Evolutionary conservation across 176 grass and related monocot species (phyloP).

Genomic region (Cenchrus americanus): DNA sequence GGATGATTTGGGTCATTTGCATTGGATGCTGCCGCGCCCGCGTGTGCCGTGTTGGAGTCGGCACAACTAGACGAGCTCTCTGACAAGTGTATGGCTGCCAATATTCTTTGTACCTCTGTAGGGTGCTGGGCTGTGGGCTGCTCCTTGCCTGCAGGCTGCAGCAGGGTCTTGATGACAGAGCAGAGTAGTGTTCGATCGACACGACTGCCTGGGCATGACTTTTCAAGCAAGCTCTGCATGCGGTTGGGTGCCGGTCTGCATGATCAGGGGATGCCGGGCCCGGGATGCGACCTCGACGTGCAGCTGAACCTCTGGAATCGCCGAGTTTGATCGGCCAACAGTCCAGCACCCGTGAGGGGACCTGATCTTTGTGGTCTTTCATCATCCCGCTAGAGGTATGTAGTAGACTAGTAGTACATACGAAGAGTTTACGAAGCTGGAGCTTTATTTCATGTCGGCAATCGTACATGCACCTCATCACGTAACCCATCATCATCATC

Average conservation of each 20-base stretch:
- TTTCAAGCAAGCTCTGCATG: not conserved
- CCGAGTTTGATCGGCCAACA: not conserved
- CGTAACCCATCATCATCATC: too few species aligned
- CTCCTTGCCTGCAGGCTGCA: too few species aligned
- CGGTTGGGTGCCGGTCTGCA: not conserved
- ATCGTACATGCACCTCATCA: not conserved
- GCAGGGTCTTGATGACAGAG: too few species aligned
- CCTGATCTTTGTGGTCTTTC: not conserved
- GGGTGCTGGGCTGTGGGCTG: not conserved
- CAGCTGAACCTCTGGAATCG: not conserved
- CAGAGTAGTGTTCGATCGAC: not conserved
- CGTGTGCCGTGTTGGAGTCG: not conserved
- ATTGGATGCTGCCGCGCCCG: not conserved
- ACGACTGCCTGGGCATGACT: not conserved
- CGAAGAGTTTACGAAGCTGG: not conserved
- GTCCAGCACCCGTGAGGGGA: constrained; percentile 10
- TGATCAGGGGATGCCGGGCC: not conserved
- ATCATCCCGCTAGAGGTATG: not conserved
- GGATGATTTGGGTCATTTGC: not conserved
- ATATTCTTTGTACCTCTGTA: not conserved
- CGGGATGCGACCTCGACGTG: not conserved
- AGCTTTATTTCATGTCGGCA: not conserved
- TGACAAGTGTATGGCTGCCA: not conserved
- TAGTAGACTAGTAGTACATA: too few species aligned
- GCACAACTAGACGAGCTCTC: not conserved